Evolutionary conservation across 1,139 yeast species (phyloP), one percentile per base, ranked within the genome.

Genomic region (Taphrina betulina): DNA sequence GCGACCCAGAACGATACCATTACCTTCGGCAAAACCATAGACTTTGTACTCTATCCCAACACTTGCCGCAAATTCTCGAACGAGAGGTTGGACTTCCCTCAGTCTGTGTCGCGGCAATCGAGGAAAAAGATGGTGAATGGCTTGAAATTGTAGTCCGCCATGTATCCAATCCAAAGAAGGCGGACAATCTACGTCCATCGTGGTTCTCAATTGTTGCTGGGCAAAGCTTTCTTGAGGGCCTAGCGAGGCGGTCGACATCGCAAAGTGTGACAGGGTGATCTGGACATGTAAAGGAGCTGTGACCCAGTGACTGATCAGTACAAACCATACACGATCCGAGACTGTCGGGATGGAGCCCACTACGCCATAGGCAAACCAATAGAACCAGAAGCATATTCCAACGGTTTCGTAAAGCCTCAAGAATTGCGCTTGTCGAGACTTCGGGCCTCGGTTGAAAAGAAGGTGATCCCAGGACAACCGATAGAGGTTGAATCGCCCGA

Each of bases 181-280:
- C 1, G 96, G 96, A 71, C 96, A 88, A 65, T 85, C 94, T 16
- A 88, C 95, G 67, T 88, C 96, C 96, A 88, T 89, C 3, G 95
- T 88, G 0, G 96, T 88, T 64, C 96, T 76, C 16, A 88, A 67
- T 68, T 88, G 96, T 63, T 92, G 78, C 62, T 84, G 83, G 0
- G 84, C 80, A 67, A 88, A 89, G n/a, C 87, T 77, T 68, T 88
- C 96, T 52, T 83, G 78, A 5, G 80, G 78, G 0, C 96, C 96
- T 34, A 88, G 72, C 65, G 87, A 95, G 3, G 92, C 76, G 0
- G 96, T 88, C 1, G 95, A 85, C 95, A 88, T 89, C 42, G 95
- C 95, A 73, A 88, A 88, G 68, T 88, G 96, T 1, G 92, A 83
- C 48, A 88, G 75, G 0, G 95, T 86, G 70, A 88, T 88, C 68